A percentile compares a stretch with the other conserved stretches of the same genome.
Evolutionary conservation across 2,329 filamentous ascomycete species (phyloP).

Genomic region (Botrytis fragariae): DNA sequence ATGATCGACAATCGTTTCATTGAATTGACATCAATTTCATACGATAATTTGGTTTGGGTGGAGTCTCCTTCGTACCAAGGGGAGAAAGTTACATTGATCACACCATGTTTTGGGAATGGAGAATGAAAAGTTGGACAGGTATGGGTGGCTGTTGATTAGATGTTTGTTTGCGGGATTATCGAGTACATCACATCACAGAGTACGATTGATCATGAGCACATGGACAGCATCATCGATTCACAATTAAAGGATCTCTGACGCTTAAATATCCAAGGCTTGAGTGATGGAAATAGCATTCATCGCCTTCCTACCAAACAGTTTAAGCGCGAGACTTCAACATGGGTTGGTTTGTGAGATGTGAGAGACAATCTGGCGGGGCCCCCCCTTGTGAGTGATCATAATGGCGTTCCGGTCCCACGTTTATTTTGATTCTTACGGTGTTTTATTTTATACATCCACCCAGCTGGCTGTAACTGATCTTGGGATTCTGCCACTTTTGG

Average conservation of each 20-base stretch:
- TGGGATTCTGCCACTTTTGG: background rate
- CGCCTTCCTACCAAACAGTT: background rate
- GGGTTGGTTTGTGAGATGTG: background rate
- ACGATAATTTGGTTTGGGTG: background rate
- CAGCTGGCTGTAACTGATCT: background rate
- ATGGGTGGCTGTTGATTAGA: background rate
- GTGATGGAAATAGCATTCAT: background rate
- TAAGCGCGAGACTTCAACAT: constrained; percentile 2
- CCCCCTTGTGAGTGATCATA: constrained; percentile 11
- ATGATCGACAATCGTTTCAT: background rate
- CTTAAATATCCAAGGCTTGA: background rate
- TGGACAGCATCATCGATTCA: background rate
- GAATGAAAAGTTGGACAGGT: too few species aligned
- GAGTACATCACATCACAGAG: too few species aligned
- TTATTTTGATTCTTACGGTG: background rate
- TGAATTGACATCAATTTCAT: background rate
- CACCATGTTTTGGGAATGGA: too few species aligned
- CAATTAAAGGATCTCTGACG: background rate
- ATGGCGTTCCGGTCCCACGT: background rate
- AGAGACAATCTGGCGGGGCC: constrained; percentile 4
- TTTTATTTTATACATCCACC: background rate
- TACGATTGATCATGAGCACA: background rate
- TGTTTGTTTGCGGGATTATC: background rate
- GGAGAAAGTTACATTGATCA: background rate
- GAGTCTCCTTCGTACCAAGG: background rate